Evolutionary conservation across 1,284 basidiomycete genomes (phyloP), one percentile per base, ranked within the genome.

Genomic region (Cryptococcus depauperatus): DNA sequence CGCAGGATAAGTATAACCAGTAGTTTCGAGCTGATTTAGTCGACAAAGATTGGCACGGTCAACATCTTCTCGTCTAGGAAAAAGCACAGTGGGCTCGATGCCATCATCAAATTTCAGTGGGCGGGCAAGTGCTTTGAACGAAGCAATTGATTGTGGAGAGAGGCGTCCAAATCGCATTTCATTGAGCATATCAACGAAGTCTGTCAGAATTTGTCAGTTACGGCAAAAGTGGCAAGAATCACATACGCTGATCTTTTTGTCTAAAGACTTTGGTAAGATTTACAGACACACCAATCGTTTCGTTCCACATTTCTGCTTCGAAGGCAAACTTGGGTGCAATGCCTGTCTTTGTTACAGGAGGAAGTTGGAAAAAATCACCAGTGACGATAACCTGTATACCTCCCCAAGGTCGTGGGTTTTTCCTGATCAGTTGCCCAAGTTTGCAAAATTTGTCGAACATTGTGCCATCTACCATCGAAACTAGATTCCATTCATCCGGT

Each of bases 351-450:
- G 77, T 75, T 5, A 99, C 90, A 0, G 95, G 93, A 1, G 95
- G 95, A 5, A 99, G 75, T 68, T 99, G 92, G 72, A 90, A 96
- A 71, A 97, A 98, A 65, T 98, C 93, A 14, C 93, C 93, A 0
- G 90, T 93, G 10, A 95, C 79, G 51, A 92, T 79, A 49, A 99
- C 73, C 76, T 93, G 90, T 27, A 98, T 92, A 1, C 92, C 93
- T n/a, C 95, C 93, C 54, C 96, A 98, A 0, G 92, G 86, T 38
- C 73, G 67, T 0, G 70, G 54, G 27, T 74, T 80, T 60, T 82
- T 83, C 56, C 87, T 77, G 40, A 72, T 50, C 35, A 67, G 51
- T 43, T 61, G 59, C 0, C 64, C 64, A 4, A 71, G 62, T 50
- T 72, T 72, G 47, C 68, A 61, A 38, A 69, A 64, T 50, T 68